Evolutionary conservation across 768 basidiomycete genomes (phyloP).

Genomic region (Kwoniella heveanensis): DNA sequence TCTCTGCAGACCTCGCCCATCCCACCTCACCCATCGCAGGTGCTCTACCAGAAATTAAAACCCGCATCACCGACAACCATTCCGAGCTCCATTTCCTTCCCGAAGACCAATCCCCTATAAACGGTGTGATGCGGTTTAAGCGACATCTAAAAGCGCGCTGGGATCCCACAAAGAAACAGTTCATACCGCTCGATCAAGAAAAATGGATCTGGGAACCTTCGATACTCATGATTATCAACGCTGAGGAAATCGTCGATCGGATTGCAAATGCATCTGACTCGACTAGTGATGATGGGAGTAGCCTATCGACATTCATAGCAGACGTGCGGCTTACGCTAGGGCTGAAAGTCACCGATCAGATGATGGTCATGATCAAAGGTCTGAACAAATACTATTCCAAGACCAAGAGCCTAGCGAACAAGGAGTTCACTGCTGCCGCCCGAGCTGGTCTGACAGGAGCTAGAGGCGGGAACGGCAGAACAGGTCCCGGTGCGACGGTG

Average conservation of each 20-base stretch:
- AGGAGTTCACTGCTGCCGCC: slow-evolving; percentile 41
- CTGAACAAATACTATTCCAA: slow-evolving; percentile 46
- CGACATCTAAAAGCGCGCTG: slow-evolving; percentile 45
- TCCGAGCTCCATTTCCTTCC: slow-evolving; percentile 31
- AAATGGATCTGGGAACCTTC: slow-evolving; percentile 46
- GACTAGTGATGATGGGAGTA: too few species aligned
- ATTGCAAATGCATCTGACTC: slow-evolving; percentile 11
- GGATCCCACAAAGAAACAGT: slow-evolving; percentile 36
- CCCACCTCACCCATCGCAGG: slow-evolving; percentile 45
- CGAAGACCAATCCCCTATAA: slow-evolving; percentile 26
- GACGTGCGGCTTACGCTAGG: slow-evolving; percentile 33
- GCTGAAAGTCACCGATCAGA: slow-evolving; percentile 25
- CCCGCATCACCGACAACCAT: slow-evolving; percentile 32
- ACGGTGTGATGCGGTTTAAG: slow-evolving; percentile 44
- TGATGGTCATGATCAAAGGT: slow-evolving; percentile 52
- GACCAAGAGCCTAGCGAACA: slow-evolving; percentile 39
- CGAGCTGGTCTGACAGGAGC: slow-evolving; percentile 36
- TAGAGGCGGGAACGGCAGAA: slow-evolving; percentile 1
- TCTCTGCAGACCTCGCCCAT: slow-evolving; percentile 36
- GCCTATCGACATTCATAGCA: slow-evolving; percentile 30
- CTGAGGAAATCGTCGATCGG: slow-evolving; percentile 44
- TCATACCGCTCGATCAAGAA: slow-evolving; percentile 32
- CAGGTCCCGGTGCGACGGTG: background rate
- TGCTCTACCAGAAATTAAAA: slow-evolving; percentile 43
- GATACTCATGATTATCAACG: slow-evolving; percentile 40